These are phyloP conservation scores for Gryganskiella cystojenkinii DNA, from an alignment of 192 early-diverging fungal species.

Conservation along the genomic window DNA sequence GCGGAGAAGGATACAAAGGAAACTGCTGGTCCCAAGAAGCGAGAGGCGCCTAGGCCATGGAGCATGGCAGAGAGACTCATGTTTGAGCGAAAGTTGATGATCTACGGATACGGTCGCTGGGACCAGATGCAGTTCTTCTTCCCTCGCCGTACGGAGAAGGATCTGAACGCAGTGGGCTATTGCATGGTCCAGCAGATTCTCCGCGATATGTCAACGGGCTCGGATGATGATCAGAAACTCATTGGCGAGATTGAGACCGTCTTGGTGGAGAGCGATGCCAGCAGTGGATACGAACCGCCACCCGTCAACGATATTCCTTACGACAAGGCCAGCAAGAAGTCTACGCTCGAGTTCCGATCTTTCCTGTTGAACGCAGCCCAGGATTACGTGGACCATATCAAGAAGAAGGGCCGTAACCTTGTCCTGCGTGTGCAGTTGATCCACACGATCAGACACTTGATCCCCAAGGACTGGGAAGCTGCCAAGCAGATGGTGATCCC, in stretches of 20 bases:
- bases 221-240: slow-evolving; percentile 69
- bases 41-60: slow-evolving; percentile 59
- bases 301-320: slow-evolving; percentile 65
- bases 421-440: slow-evolving; percentile 80
- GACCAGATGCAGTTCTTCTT: slow-evolving; percentile 70
- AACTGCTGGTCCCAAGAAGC: slow-evolving; percentile 46
- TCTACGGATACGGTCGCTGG: slow-evolving; percentile 72
- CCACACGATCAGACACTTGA: slow-evolving; percentile 76
- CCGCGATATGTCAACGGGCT: slow-evolving; percentile 59
- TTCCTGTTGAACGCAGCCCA: slow-evolving; percentile 75
- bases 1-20: slow-evolving; percentile 35
- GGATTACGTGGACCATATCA: slow-evolving; percentile 81
- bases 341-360: slow-evolving; percentile 75
- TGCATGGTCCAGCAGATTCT: slow-evolving; percentile 63
- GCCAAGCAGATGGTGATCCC: slow-evolving; percentile 75
- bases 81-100: slow-evolving; percentile 70
- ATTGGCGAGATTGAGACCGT: slow-evolving; percentile 69
- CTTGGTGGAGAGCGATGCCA: slow-evolving; percentile 52
- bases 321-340: slow-evolving; percentile 69
- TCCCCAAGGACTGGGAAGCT: slow-evolving; percentile 71
- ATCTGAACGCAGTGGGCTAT: slow-evolving; percentile 68
- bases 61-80: slow-evolving; percentile 66
- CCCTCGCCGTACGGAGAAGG: slow-evolving; percentile 63
- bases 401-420: slow-evolving; percentile 74
- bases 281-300: slow-evolving; percentile 57